These are phyloP conservation scores for Ophiostoma sp. DNA, from an alignment of 2,329 filamentous ascomycete genomes.

Conservation along the genomic window DNA sequence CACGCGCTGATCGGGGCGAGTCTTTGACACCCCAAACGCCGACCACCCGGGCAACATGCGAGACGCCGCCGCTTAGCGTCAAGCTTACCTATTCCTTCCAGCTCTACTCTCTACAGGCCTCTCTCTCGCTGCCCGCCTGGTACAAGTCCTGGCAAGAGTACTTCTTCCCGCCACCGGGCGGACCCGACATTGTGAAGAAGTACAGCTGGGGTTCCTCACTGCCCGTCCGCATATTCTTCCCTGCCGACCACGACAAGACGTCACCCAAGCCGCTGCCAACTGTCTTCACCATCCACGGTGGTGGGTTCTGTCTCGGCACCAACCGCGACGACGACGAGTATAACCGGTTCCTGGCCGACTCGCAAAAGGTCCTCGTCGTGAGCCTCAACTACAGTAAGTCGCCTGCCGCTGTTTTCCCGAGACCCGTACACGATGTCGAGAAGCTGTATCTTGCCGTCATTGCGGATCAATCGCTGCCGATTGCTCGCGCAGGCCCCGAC, in stretches of 20 bases:
- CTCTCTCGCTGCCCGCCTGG: not conserved
- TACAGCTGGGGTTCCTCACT: not conserved
- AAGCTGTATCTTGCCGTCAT: not conserved
- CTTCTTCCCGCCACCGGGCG: not conserved
- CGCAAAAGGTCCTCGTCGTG: not conserved
- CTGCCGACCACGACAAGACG: not conserved
- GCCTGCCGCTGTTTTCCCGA: not conserved
- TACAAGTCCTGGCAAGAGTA: not conserved
- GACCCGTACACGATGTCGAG: not conserved
- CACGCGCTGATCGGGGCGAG: not conserved
- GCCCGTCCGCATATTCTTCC: not conserved
- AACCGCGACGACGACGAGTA: not conserved
- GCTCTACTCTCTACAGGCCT: not conserved
- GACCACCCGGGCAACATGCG: not conserved
- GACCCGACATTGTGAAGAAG: not conserved
- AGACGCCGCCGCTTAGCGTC: not conserved
- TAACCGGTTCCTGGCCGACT: not conserved
- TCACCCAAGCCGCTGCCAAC: not conserved
- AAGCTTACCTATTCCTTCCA: not conserved
- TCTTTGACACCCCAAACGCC: not conserved
- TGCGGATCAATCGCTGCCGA: not conserved
- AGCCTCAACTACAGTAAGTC: not conserved
- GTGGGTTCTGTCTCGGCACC: slow-evolving; percentile 1
- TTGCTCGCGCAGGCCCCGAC: not conserved
- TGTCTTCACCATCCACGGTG: not conserved